Evolutionary conservation across 139 green algal species (phyloP).

Genomic region (Monoraphidium neglectum): DNA sequence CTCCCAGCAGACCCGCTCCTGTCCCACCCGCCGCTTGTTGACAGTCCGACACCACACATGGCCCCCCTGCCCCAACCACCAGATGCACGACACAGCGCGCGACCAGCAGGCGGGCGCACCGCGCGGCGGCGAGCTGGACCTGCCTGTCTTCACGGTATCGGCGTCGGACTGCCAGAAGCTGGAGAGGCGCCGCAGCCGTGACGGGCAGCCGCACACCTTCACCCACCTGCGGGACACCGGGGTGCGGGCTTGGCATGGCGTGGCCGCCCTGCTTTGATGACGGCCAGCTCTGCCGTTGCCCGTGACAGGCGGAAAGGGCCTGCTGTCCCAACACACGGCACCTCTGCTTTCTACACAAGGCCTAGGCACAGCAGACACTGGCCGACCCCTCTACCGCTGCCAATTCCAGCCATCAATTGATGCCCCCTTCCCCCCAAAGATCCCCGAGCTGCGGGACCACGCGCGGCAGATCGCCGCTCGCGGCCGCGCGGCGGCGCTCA

Average conservation of each 20-base stretch:
- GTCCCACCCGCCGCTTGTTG: too few species aligned
- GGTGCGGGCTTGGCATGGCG: too few species aligned
- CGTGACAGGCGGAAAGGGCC: too few species aligned
- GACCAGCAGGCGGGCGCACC: slow-evolving; percentile 13
- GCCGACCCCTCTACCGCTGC: too few species aligned
- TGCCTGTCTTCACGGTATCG: slow-evolving; percentile 27
- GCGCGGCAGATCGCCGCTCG: neutral
- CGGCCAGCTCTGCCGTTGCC: too few species aligned
- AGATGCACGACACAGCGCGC: slow-evolving; percentile 14
- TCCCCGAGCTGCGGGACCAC: neutral
- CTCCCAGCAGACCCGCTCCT: too few species aligned
- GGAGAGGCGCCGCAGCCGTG: neutral
- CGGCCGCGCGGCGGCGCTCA: neutral
- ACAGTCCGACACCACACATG: too few species aligned
- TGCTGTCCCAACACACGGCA: too few species aligned
- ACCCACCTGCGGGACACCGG: neutral
- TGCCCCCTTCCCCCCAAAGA: neutral
- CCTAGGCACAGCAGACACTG: too few species aligned
- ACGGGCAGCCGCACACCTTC: neutral
- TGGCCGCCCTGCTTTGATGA: too few species aligned
- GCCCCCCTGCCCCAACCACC: too few species aligned
- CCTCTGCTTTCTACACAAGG: too few species aligned
- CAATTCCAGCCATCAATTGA: neutral
- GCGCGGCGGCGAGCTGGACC: slow-evolving; percentile 12
- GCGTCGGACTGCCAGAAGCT: slow-evolving; percentile 4